A percentile compares a stretch with the other conserved stretches of the same genome.
phyloP scores from a whole-genome alignment of 1,139 yeast species.

The Casaregolazyma suthepensis region DNA sequence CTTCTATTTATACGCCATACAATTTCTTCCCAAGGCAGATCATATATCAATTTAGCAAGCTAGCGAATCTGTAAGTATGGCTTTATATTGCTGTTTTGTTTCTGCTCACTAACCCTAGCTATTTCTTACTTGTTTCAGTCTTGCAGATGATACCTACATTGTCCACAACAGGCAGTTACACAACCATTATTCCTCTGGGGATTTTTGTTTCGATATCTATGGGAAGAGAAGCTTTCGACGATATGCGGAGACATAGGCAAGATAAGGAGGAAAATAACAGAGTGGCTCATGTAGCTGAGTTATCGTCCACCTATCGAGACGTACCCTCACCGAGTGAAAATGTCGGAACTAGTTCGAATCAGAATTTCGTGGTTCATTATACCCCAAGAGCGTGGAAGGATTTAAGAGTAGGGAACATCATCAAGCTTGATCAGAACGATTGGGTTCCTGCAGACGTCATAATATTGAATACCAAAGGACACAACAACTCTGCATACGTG shows the following conservation, averaged over 20 bases:
- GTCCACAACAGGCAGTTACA: conserved; percentile 97
- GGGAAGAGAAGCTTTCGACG: conserved; percentile 90
- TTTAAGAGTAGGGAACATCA: conserved; percentile 76
- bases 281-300: conserved; percentile 37
- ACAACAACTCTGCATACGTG: conserved; percentile 68
- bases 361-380: neutral
- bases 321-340: neutral
- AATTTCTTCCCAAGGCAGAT: conserved; percentile 85
- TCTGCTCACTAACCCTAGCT: conserved; percentile 22
- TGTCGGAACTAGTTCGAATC: neutral
- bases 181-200: conserved; percentile 83
- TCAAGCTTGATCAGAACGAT: conserved; percentile 68
- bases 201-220: conserved; percentile 88
- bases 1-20: conserved; percentile 77
- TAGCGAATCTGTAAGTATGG: conserved; percentile 61
- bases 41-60: conserved; percentile 82
- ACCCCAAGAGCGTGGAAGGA: conserved; percentile 56
- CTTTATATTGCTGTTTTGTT: conserved; percentile 1
- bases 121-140: conserved; percentile 81
- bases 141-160: conserved; percentile 94
- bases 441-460: conserved; percentile 92
- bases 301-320: conserved; percentile 13
- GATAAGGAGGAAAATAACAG: conserved; percentile 82
- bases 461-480: conserved; percentile 58
- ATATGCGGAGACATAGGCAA: conserved; percentile 76